A percentile compares a stretch with the other conserved stretches of the same genome.
phyloP scores from a whole-genome alignment of 202 grass and related monocot species.

The Setaria viridis region DNA sequence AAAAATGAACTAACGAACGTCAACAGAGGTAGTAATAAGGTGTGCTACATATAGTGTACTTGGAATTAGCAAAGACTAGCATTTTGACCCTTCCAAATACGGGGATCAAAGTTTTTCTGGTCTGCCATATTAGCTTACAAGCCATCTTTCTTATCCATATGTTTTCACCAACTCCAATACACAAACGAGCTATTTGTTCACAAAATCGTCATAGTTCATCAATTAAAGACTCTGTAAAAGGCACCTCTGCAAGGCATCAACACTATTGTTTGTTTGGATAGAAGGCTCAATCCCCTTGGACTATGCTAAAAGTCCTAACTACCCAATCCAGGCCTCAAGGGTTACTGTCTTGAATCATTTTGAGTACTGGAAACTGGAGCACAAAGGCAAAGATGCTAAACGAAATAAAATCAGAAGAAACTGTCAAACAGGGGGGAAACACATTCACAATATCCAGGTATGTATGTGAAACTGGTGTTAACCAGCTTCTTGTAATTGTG shows the following conservation, averaged over 20 bases:
- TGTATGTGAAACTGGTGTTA: background rate
- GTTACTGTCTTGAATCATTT: background rate
- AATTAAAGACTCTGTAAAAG: background rate
- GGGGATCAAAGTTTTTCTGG: background rate
- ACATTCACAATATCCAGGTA: background rate
- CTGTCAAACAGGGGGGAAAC: background rate
- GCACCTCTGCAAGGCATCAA: background rate
- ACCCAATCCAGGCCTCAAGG: background rate
- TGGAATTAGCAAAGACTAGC: background rate
- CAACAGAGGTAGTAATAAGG: background rate
- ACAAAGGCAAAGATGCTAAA: background rate
- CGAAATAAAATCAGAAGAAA: constrained; percentile 10
- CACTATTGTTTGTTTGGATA: background rate
- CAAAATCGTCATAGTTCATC: background rate
- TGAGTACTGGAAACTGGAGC: background rate
- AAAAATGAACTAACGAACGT: too few relatives aligned
- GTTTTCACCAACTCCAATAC: background rate
- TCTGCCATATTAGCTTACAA: background rate
- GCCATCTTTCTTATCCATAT: background rate
- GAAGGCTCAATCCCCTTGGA: background rate
- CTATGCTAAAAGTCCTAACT: background rate
- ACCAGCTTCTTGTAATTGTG: background rate
- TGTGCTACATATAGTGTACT: background rate
- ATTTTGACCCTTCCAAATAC: background rate
- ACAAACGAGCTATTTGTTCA: background rate